Base-by-base conservation (phyloP, 805 yeast genomes). In the Sugiyamaella smithiae region DNA sequence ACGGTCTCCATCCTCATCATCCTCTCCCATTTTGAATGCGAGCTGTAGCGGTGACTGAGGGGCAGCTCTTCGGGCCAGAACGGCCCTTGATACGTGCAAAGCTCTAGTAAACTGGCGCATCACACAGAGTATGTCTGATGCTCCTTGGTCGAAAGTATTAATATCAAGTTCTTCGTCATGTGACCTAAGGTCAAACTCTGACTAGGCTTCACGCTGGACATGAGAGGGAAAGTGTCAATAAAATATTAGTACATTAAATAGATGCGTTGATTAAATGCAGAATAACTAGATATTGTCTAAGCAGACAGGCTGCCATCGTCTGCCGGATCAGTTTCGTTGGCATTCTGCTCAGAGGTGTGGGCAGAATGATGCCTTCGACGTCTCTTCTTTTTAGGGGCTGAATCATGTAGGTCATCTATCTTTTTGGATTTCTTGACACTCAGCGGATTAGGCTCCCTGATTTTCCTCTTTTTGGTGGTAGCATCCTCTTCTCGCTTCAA, bases 371-470 rank as follows among this genome's bases (percentile, higher is more conserved):
- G 52, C 43, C 46, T 45, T 23, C 48, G 25, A 8, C 55, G 35
- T 32, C 57, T 32, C 40, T 36, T 52, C 38, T 37, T 47, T 23
- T 46, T 51, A 45, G 17, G 20, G 32, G 31, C 33, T n/a, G 7
- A n/a, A n/a, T 29, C 33, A 7, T 29, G 16, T n/a, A n/a, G n/a
- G 12, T 29, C 16, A n/a, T 7, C 16, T 4, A 16, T 16, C 14
- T 29, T 29, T 29, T n/a, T 29, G 7, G 33, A 16, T 73, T 84
- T 88, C 70, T 88, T 89, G 45, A 88, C 72, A 69, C 97, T 89
- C 58, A 91, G 70, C 1, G 98, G 97, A 64, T 91, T 91, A 5
- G 97, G 96, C 25, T 77, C 90, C 57, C 81, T 85, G 8, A 88
- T 84, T 41, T 57, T 57, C 31, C 59, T 53, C 46, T 59, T 60